Conservation (phyloP, 1,139 yeast genomes). For the Blastobotrys ciferrii region DNA sequence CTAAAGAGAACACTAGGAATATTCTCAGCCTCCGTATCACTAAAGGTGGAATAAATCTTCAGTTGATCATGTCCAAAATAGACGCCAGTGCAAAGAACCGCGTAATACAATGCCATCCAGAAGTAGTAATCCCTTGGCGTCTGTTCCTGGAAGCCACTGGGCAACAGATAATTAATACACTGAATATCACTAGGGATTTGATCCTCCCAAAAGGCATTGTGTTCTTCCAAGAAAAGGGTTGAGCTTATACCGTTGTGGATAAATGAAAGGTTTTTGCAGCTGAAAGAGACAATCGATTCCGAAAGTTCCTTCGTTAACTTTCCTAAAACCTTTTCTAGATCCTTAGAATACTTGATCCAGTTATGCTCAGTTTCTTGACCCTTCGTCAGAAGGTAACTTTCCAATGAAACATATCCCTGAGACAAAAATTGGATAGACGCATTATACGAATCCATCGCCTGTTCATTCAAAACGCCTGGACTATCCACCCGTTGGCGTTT, state of each 20-base stretch:
- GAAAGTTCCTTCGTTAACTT: neutral
- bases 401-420: slow-evolving; percentile 3
- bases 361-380: neutral
- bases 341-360: neutral
- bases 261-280: slow-evolving; percentile 1
- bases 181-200: neutral
- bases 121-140: slow-evolving; percentile 8
- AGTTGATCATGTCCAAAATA: slow-evolving; percentile 7
- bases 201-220: slow-evolving; percentile 7
- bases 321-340: neutral
- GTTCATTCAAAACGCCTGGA: neutral
- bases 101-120: slow-evolving; percentile 8
- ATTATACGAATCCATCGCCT: slow-evolving; percentile 9
- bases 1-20: slow-evolving; percentile 2
- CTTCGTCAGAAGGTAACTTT: neutral
- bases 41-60: neutral
- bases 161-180: slow-evolving; percentile 2
- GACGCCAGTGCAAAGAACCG: slow-evolving; percentile 6
- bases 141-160: slow-evolving; percentile 1
- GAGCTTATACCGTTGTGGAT: slow-evolving; percentile 7
- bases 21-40: neutral
- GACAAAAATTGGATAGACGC: slow-evolving; percentile 5
- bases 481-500: neutral
- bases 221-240: slow-evolving; percentile 3
- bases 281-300: neutral